These are phyloP conservation scores for Trypanosoma avium DNA, from an alignment of 208 protist genomes.

Conservation along the genomic window DNA sequence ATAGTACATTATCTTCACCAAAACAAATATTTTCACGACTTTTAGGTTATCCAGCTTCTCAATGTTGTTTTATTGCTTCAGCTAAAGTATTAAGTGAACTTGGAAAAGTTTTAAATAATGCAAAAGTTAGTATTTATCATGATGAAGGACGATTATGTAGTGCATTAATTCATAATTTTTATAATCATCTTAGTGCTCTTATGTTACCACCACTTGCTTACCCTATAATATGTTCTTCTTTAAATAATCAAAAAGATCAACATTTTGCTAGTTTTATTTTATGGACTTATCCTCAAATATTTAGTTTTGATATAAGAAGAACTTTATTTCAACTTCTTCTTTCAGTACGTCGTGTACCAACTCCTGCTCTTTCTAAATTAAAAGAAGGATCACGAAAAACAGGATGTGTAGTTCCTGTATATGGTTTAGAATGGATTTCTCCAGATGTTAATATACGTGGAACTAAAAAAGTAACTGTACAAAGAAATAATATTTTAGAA, in stretches of 20 bases:
- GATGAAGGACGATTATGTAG: constrained; percentile 57
- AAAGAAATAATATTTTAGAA: constrained; percentile 41
- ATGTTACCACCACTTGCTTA: constrained; percentile 53
- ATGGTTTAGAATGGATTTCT: constrained; percentile 54
- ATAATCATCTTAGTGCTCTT: constrained; percentile 52
- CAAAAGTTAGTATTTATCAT: background rate
- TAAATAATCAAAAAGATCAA: constrained; percentile 16
- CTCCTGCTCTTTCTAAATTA: constrained; percentile 9
- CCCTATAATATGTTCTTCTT: constrained; percentile 8
- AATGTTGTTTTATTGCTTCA: constrained; percentile 7
- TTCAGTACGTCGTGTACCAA: constrained; percentile 37
- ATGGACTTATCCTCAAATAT: constrained; percentile 69
- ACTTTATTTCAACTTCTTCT: constrained; percentile 62
- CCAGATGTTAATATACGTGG: constrained; percentile 27
- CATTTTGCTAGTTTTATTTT: constrained; percentile 57
- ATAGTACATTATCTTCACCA: background rate
- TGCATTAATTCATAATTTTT: constrained; percentile 73
- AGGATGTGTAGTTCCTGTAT: constrained; percentile 8
- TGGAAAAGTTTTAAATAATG: background rate
- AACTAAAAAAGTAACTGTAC: constrained; percentile 39
- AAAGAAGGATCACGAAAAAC: constrained; percentile 1
- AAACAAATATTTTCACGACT: constrained; percentile 18
- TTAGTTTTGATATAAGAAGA: constrained; percentile 60
- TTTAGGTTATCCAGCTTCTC: background rate
- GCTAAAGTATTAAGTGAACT: constrained; percentile 21